These are phyloP conservation scores for Chaetomium globosum DNA, from an alignment of 2,329 filamentous ascomycete genomes.

Conservation along the genomic window DNA sequence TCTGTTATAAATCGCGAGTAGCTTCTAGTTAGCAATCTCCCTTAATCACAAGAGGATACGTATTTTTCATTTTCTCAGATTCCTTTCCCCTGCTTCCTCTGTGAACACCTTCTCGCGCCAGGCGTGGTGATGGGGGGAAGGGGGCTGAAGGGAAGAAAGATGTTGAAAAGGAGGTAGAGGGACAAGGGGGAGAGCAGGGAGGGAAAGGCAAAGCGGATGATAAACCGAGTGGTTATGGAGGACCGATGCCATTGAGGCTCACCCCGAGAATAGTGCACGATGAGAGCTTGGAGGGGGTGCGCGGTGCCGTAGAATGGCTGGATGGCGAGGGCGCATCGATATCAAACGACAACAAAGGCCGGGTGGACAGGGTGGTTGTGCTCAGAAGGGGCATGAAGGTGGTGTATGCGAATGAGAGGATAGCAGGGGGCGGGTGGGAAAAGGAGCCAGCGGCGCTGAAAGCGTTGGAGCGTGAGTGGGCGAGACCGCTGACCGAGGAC, in stretches of 20 bases:
- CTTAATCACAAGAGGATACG: too few species aligned
- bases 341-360: neutral
- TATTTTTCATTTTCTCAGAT: too few species aligned
- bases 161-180: too few species aligned
- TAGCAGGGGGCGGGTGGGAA: neutral
- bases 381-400: constrained; percentile 16
- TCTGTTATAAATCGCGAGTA: too few species aligned
- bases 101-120: too few species aligned
- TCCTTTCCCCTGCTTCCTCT: too few species aligned
- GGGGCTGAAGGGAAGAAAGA: too few species aligned
- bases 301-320: constrained; percentile 42
- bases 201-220: neutral
- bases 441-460: constrained; percentile 8
- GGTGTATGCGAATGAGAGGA: constrained; percentile 4
- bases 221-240: too few species aligned
- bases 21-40: too few species aligned
- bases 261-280: constrained; percentile 52
- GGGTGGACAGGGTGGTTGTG: constrained; percentile 22
- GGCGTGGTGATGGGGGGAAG: too few species aligned
- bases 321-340: constrained; percentile 8
- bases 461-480: constrained; percentile 29
- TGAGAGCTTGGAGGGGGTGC: constrained; percentile 48
- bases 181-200: neutral
- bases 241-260: constrained; percentile 44
- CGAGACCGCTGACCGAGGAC: constrained; percentile 22